These are phyloP conservation scores for Coccinonectria pachysandricola DNA, from an alignment of 2,329 filamentous ascomycete genomes.

Conservation along the genomic window DNA sequence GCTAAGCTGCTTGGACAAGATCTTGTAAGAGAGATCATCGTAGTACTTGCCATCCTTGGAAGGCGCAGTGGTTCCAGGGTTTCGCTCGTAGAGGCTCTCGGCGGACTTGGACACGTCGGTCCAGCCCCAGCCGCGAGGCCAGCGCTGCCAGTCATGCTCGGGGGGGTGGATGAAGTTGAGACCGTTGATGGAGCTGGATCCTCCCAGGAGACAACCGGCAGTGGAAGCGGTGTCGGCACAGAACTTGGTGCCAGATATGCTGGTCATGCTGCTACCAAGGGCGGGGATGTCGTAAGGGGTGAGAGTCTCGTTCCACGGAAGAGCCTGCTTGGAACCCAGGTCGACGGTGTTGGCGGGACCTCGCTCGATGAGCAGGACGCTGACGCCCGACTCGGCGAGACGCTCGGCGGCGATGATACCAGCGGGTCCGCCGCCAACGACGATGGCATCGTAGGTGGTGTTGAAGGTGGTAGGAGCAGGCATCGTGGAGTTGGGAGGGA, in stretches of 20 bases:
- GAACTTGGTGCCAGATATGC: slow-evolving; percentile 14
- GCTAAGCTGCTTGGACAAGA: slow-evolving; percentile 47
- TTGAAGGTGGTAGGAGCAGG: slow-evolving; percentile 11
- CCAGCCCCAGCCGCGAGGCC: slow-evolving; percentile 15
- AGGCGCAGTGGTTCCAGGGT: slow-evolving; percentile 53
- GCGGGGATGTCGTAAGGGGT: slow-evolving; percentile 17
- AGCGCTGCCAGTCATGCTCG: slow-evolving; percentile 15
- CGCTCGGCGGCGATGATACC: slow-evolving; percentile 18
- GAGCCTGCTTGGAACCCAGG: slow-evolving; percentile 9
- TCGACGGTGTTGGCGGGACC: slow-evolving; percentile 17
- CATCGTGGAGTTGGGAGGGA: slow-evolving; percentile 6
- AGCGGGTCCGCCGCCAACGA: slow-evolving; percentile 16
- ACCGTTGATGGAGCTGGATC: slow-evolving; percentile 18
- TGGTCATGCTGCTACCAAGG: slow-evolving; percentile 15
- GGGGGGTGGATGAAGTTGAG: slow-evolving; percentile 19
- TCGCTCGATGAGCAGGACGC: slow-evolving; percentile 18
- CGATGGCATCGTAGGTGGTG: slow-evolving; percentile 17
- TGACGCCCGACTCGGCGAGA: slow-evolving; percentile 13
- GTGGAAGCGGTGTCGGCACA: slow-evolving; percentile 17
- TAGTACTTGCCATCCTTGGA: slow-evolving; percentile 59
- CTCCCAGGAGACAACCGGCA: slow-evolving; percentile 15
- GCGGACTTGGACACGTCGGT: slow-evolving; percentile 13
- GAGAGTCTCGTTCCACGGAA: slow-evolving; percentile 15
- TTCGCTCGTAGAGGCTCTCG: slow-evolving; percentile 16
- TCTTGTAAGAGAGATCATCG: slow-evolving; percentile 52